Percentiles rank a stretch among this genome's conserved stretches.
Conservation (phyloP, 192 early-diverging fungal genomes). For the Coemansia sp. region DNA sequence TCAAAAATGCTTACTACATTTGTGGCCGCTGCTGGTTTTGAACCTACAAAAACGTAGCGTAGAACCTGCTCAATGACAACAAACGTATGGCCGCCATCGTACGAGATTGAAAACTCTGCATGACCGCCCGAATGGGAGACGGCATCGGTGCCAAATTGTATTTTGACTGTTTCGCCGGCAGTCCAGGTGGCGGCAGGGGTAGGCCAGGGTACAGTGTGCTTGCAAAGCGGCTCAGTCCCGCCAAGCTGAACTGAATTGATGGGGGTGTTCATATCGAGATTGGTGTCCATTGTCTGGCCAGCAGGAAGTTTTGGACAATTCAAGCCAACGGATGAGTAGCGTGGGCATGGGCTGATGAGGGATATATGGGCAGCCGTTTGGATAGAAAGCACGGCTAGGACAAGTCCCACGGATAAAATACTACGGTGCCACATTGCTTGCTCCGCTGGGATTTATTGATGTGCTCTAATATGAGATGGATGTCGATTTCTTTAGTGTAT, state of each 20-base stretch:
- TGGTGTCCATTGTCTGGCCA: slow-evolving; percentile 24
- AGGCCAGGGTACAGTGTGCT: slow-evolving; percentile 29
- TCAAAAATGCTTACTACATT: slow-evolving; percentile 17
- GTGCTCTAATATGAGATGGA: too few species aligned
- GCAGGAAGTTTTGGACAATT: slow-evolving; percentile 47
- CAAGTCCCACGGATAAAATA: neutral
- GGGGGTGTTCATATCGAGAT: slow-evolving; percentile 34
- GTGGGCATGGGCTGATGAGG: slow-evolving; percentile 33
- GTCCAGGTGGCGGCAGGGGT: slow-evolving; percentile 17
- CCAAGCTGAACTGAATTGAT: slow-evolving; percentile 15
- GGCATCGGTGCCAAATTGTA: slow-evolving; percentile 21
- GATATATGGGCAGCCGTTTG: slow-evolving; percentile 16
- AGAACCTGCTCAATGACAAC: slow-evolving; percentile 54
- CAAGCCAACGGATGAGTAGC: slow-evolving; percentile 23
- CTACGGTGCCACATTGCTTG: neutral
- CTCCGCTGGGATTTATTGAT: too few species aligned
- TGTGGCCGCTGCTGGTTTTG: slow-evolving; percentile 6
- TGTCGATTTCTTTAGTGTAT: too few species aligned
- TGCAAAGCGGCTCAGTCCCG: slow-evolving; percentile 27
- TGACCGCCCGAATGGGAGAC: slow-evolving; percentile 51
- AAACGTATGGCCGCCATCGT: slow-evolving; percentile 48
- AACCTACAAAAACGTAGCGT: slow-evolving; percentile 27
- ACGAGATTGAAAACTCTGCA: slow-evolving; percentile 56
- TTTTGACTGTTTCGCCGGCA: slow-evolving; percentile 7
- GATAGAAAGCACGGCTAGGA: neutral